Conservation (phyloP, 257 asterid species). For the Solanum pimpinellifolium region DNA sequence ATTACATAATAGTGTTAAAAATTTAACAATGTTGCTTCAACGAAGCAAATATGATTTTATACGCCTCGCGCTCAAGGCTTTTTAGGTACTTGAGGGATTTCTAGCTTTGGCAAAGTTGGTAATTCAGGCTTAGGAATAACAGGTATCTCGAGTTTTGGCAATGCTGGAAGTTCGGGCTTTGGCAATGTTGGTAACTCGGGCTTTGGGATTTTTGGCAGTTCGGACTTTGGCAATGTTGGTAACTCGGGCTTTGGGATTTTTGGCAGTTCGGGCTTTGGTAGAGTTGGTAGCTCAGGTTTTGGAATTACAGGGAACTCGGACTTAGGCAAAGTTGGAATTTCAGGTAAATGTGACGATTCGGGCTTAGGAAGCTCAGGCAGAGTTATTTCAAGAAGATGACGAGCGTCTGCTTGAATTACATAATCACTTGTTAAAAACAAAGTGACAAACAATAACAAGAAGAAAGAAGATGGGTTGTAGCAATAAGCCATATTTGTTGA, state of each 20-base stretch:
- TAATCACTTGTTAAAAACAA: background rate
- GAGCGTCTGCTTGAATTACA: background rate
- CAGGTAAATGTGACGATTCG: background rate
- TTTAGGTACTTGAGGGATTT: background rate
- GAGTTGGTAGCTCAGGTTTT: constrained; percentile 6
- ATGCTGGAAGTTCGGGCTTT: background rate
- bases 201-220: background rate
- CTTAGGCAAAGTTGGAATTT: background rate
- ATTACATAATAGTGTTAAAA: background rate
- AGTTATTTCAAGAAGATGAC: background rate
- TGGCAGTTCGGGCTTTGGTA: constrained; percentile 9
- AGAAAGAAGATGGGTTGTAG: background rate
- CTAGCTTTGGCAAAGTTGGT: background rate
- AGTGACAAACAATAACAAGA: background rate
- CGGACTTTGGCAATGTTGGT: constrained; percentile 5
- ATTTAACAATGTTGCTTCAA: background rate
- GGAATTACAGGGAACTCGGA: constrained; percentile 3
- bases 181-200: constrained; percentile 10
- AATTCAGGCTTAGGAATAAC: background rate
- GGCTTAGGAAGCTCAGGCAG: background rate
- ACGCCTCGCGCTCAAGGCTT: background rate
- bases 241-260: constrained; percentile 2
- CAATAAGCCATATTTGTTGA: background rate
- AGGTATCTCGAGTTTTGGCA: background rate
- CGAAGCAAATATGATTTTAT: background rate